Evolutionary conservation across 2,329 filamentous ascomycete species (phyloP).

Genomic region (Nigrospora oryzae): DNA sequence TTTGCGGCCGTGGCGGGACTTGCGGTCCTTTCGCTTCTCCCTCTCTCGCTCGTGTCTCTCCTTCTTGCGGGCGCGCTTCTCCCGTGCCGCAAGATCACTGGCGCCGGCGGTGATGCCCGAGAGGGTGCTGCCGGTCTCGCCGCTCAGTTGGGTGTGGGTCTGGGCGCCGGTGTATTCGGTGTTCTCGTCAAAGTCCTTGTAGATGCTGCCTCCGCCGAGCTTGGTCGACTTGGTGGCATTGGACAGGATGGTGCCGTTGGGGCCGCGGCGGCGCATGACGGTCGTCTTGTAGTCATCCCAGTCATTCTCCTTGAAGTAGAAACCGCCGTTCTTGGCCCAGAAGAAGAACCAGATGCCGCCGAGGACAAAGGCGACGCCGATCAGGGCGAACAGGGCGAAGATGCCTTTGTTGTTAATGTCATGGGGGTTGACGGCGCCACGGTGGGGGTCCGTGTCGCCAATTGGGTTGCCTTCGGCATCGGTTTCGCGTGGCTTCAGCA

Average conservation of each 20-base stretch:
- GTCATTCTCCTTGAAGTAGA: conserved; percentile 74
- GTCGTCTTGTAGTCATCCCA: conserved; percentile 99
- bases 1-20: conserved; percentile 28
- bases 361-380: conserved; percentile 69
- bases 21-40: conserved; percentile 30
- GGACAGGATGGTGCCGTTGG: conserved; percentile 77
- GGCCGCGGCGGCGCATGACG: conserved; percentile 78
- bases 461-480: conserved; percentile 13
- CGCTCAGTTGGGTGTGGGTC: conserved; percentile 22
- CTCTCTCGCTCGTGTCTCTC: conserved; percentile 45
- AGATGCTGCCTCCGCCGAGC: conserved; percentile 81
- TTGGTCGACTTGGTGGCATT: conserved; percentile 76
- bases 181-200: conserved; percentile 57
- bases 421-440: conserved; percentile 43
- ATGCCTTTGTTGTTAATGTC: conserved; percentile 61
- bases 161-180: conserved; percentile 29
- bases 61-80: conserved; percentile 41
- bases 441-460: conserved; percentile 33
- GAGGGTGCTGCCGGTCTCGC: conserved; percentile 37
- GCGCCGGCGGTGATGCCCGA: conserved; percentile 51
- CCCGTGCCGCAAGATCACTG: conserved; percentile 45
- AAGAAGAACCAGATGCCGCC: conserved; percentile 95
- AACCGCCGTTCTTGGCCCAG: conserved; percentile 94
- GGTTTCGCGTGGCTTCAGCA: conserved; percentile 33
- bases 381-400: conserved; percentile 77